Conservation (phyloP, 148 eudicot genomes). For the Silene latifolia region DNA sequence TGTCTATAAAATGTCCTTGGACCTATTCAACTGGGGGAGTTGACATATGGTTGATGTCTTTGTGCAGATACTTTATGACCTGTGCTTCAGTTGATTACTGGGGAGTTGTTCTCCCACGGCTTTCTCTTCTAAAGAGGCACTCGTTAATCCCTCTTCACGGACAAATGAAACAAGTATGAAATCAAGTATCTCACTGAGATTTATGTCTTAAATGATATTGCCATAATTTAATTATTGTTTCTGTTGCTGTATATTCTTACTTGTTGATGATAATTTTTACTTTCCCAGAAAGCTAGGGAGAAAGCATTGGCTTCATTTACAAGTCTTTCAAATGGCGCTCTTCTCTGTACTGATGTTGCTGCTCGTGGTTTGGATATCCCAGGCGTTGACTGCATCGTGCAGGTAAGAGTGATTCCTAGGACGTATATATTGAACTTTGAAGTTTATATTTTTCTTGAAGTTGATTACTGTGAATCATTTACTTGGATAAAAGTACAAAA, state of each 20-base stretch:
- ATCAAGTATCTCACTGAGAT: not conserved
- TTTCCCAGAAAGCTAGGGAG: constrained; percentile 61
- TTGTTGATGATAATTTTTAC: constrained; percentile 9
- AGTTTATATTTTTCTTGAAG: not conserved
- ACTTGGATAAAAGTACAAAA: not conserved
- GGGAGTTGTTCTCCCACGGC: constrained; percentile 78
- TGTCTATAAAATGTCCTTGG: too few relatives aligned
- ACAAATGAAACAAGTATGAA: constrained; percentile 84
- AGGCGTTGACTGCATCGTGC: constrained; percentile 87
- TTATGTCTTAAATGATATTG: constrained; percentile 1
- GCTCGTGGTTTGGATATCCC: constrained; percentile 99
- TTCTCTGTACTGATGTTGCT: constrained; percentile 98
- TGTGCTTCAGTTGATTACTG: constrained; percentile 99
- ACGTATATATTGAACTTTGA: not conserved
- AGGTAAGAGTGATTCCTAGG: constrained; percentile 39
- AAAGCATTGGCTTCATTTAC: constrained; percentile 82
- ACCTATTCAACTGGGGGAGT: not conserved
- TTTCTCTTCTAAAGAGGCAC: constrained; percentile 55
- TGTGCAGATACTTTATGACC: constrained; percentile 82
- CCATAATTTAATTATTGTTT: not conserved
- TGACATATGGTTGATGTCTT: constrained; percentile 3
- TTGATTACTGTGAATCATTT: not conserved
- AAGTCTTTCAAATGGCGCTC: constrained; percentile 65
- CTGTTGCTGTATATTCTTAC: not conserved
- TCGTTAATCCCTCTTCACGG: constrained; percentile 78